These are phyloP conservation scores for Anisogramma anomala DNA, from an alignment of 2,329 filamentous ascomycete genomes.

Conservation along the genomic window DNA sequence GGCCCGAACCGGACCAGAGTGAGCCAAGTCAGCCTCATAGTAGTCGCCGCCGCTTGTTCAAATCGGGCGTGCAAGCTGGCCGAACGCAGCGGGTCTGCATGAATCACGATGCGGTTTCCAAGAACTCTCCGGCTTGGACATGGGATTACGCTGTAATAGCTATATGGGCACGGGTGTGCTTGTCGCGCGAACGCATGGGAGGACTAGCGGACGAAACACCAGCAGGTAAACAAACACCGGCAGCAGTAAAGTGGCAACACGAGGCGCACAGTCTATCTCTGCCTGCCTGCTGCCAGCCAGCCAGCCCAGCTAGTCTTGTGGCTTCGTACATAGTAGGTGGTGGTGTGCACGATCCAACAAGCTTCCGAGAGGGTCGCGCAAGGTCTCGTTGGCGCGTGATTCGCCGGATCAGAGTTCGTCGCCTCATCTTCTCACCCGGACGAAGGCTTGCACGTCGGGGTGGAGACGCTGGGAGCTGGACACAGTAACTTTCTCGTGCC, in stretches of 20 bases:
- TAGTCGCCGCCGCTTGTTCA: constrained; percentile 1
- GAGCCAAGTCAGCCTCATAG: no score
- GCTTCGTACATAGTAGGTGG: background rate
- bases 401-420: constrained; percentile 9
- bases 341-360: constrained; percentile 3
- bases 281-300: background rate
- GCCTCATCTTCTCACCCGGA: constrained; percentile 7
- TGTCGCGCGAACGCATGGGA: no score
- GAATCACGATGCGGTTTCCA: constrained; percentile 4
- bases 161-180: no score
- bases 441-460: background rate
- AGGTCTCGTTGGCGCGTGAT: constrained; percentile 1
- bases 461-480: constrained; percentile 2
- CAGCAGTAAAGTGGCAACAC: no score
- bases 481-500: background rate
- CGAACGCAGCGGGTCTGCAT: background rate
- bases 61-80: background rate
- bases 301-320: background rate
- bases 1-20: no score
- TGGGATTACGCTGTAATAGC: no score
- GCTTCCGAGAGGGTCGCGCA: constrained; percentile 5
- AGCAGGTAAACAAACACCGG: background rate
- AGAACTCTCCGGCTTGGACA: background rate
- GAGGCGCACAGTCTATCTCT: no score
- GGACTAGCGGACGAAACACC: background rate